Conservation (phyloP, 2,329 filamentous ascomycete genomes). For the Diaporthe ilicicola region DNA sequence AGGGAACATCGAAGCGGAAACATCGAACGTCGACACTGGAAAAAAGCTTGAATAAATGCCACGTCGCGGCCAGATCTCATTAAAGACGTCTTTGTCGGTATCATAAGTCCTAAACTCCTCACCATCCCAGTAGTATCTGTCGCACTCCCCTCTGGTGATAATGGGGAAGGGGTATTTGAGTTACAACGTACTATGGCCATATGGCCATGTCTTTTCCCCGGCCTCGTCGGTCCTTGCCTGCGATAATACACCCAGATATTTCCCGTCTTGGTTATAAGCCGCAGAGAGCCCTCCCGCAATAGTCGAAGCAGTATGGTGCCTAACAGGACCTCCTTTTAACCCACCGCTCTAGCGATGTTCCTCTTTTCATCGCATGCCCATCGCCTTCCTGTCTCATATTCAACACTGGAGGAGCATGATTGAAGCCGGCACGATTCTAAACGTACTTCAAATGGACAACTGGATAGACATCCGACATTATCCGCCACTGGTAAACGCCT, state of each 20-base stretch:
- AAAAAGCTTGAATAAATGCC: not conserved
- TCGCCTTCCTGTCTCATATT: too few relatives aligned
- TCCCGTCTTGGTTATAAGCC: not conserved
- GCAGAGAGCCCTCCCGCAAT: not conserved
- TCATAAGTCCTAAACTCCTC: slow-evolving; percentile 15
- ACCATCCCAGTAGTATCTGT: not conserved
- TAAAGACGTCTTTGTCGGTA: slow-evolving; percentile 6
- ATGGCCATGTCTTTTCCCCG: not conserved
- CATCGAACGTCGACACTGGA: not conserved
- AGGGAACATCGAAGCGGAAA: not conserved
- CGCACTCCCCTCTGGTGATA: not conserved
- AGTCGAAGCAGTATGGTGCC: not conserved
- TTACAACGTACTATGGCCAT: not conserved
- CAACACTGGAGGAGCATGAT: not conserved
- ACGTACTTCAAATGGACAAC: too few relatives aligned
- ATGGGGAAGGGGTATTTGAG: not conserved
- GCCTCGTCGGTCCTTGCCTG: too few relatives aligned
- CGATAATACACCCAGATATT: not conserved
- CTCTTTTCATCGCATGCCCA: not conserved
- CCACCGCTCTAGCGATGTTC: not conserved
- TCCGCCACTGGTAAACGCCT: not conserved
- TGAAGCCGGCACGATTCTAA: not conserved
- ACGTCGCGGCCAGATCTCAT: not conserved
- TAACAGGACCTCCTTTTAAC: too few relatives aligned
- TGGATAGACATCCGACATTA: not conserved